Evolutionary conservation across 1,284 basidiomycete genomes (phyloP).

Genomic region (Pseudozyma tsukubaensis): DNA sequence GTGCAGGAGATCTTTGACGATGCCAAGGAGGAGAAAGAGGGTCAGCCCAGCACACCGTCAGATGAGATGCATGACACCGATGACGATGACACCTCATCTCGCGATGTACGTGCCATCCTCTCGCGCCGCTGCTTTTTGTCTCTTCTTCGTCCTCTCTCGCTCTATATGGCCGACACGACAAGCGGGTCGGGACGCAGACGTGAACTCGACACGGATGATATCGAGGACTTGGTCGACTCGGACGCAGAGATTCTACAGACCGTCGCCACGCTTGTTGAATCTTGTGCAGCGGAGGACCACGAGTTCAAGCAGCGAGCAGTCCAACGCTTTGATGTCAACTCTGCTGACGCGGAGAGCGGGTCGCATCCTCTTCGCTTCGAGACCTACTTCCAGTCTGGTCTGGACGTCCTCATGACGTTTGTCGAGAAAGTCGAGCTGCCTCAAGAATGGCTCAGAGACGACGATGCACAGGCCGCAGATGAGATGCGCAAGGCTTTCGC

Average conservation of each 20-base stretch:
- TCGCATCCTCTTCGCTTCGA: not conserved
- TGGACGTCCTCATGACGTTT: slow-evolving; percentile 49
- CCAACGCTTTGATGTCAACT: not conserved
- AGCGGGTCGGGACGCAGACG: not conserved
- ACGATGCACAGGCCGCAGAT: slow-evolving; percentile 24
- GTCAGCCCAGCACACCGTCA: slow-evolving; percentile 16
- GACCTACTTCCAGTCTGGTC: slow-evolving; percentile 16
- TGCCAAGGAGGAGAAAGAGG: slow-evolving; percentile 46
- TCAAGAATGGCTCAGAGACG: slow-evolving; percentile 25
- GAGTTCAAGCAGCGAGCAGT: slow-evolving; percentile 31
- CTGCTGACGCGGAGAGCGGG: not conserved
- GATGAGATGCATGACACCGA: slow-evolving; percentile 37
- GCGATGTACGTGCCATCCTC: slow-evolving; percentile 36
- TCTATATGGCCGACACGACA: slow-evolving; percentile 2
- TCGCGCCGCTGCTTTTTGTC: slow-evolving; percentile 22
- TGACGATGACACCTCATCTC: slow-evolving; percentile 20
- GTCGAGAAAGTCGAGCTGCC: slow-evolving; percentile 51
- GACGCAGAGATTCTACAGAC: slow-evolving; percentile 53
- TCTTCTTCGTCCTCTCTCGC: slow-evolving; percentile 33
- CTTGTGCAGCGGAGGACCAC: slow-evolving; percentile 35
- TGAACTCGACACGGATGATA: slow-evolving; percentile 35
- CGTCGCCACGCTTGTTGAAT: slow-evolving; percentile 44
- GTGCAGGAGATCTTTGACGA: slow-evolving; percentile 49
- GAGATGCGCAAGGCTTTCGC: slow-evolving; percentile 79
- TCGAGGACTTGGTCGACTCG: slow-evolving; percentile 47